phyloP scores from a whole-genome alignment of 2,329 filamentous ascomycete genomes.

The Grosmannia huntii region DNA sequence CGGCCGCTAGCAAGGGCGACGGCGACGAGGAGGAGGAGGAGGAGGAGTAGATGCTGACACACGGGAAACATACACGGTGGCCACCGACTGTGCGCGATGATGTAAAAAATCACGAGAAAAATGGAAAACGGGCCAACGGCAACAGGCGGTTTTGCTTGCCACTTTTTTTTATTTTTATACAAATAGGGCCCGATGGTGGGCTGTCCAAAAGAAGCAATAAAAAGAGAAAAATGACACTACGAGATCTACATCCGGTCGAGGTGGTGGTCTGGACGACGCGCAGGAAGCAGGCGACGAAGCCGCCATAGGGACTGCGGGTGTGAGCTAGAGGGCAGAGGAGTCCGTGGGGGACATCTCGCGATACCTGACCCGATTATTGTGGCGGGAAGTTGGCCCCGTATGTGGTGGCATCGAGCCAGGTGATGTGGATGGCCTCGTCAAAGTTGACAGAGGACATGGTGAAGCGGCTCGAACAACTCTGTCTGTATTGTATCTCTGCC shows the following conservation, averaged over 20 bases:
- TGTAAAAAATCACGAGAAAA: background rate
- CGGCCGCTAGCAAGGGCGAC: slow-evolving; percentile 77
- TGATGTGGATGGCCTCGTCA: background rate
- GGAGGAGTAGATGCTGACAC: background rate
- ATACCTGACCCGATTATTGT: background rate
- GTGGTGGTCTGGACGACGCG: slow-evolving; percentile 22
- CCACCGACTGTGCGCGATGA: background rate
- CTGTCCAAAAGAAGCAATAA: background rate
- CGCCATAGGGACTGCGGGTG: slow-evolving; percentile 26
- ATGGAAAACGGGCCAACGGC: background rate
- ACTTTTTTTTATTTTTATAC: background rate
- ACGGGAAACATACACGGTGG: no score
- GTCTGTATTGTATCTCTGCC: no score
- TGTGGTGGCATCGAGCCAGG: background rate
- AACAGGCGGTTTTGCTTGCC: background rate
- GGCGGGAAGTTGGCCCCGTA: background rate
- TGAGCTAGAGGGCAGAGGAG: no score
- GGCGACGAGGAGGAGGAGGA: slow-evolving; percentile 72
- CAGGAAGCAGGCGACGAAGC: slow-evolving; percentile 30
- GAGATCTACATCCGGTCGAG: slow-evolving; percentile 24
- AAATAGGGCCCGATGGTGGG: background rate
- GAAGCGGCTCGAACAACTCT: no score
- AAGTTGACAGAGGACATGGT: background rate
- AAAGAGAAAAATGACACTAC: background rate
- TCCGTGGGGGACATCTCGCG: no score